A percentile compares a stretch with the other conserved stretches of the same genome.
These are phyloP conservation scores for Suhomyces chickasaworum DNA, from an alignment of 1,139 yeast species.

Conservation along the genomic window DNA sequence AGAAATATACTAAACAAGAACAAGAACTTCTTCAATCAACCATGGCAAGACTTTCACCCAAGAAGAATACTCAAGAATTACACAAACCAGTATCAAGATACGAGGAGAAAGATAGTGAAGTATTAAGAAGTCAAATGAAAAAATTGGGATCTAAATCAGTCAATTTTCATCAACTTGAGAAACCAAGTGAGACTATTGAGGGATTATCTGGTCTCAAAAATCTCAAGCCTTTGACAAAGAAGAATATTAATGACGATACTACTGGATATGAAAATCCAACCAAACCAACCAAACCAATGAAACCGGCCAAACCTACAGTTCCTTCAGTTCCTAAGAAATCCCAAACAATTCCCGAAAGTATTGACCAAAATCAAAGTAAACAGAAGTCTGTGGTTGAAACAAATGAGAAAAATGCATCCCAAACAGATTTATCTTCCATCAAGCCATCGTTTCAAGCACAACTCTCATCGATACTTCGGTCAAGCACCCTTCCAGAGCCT, in stretches of 20 bases:
- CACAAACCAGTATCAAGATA: conserved; percentile 22
- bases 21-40: conserved; percentile 18
- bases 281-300: neutral
- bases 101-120: conserved; percentile 27
- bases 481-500: conserved; percentile 26
- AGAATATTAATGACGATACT: neutral
- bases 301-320: neutral
- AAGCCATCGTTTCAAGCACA: conserved; percentile 22
- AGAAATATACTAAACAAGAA: conserved; percentile 17
- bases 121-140: conserved; percentile 28
- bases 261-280: neutral
- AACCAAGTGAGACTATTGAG: conserved; percentile 15
- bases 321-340: neutral
- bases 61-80: conserved; percentile 12
- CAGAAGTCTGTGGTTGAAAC: neutral
- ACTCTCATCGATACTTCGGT: conserved; percentile 25
- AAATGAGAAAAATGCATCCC: neutral
- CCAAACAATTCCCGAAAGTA: neutral
- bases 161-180: conserved; percentile 14
- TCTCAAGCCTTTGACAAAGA: conserved; percentile 14
- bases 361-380: neutral
- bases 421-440: neutral
- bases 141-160: conserved; percentile 18
- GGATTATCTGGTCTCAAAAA: conserved; percentile 22
- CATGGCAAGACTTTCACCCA: conserved; percentile 18